Evolutionary conservation across 2,329 filamentous ascomycete genomes (phyloP).

Genomic region (Massarina eburnea): DNA sequence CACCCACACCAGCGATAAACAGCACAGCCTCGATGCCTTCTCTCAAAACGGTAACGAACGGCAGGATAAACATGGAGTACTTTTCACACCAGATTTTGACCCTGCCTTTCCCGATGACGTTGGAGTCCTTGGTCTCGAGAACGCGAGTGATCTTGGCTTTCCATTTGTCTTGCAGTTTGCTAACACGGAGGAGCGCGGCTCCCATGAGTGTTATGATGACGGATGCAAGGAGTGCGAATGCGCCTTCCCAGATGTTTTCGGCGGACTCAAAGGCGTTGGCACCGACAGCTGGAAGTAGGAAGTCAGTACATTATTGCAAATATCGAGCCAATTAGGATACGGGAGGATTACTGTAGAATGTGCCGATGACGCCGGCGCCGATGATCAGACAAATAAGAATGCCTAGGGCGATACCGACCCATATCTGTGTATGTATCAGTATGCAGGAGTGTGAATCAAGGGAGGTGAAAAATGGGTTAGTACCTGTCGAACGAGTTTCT

Average conservation of each 20-base stretch:
- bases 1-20: slow-evolving; percentile 81
- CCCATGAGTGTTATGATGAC: slow-evolving; percentile 83
- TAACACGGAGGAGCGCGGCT: slow-evolving; percentile 75
- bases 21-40: slow-evolving; percentile 86
- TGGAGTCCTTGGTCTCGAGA: slow-evolving; percentile 58
- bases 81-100: slow-evolving; percentile 70
- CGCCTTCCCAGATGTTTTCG: slow-evolving; percentile 80
- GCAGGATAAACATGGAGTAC: slow-evolving; percentile 83
- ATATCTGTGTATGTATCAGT: slow-evolving; percentile 54
- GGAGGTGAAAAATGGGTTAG: slow-evolving; percentile 7
- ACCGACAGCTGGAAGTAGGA: too few relatives aligned
- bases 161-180: slow-evolving; percentile 86
- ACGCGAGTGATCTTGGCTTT: slow-evolving; percentile 75
- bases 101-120: slow-evolving; percentile 41
- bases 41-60: slow-evolving; percentile 83
- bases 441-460: neutral
- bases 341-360: too few relatives aligned
- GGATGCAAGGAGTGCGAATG: slow-evolving; percentile 72
- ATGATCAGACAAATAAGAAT: slow-evolving; percentile 66
- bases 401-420: slow-evolving; percentile 66
- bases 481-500: slow-evolving; percentile 66
- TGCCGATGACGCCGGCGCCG: slow-evolving; percentile 67
- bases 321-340: too few relatives aligned
- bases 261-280: slow-evolving; percentile 66
- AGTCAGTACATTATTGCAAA: too few relatives aligned